A percentile compares a stretch with the other conserved stretches of the same genome.
These are phyloP conservation scores for Melanogaster broomeanus DNA, from an alignment of 768 basidiomycete genomes.

Conservation along the genomic window DNA sequence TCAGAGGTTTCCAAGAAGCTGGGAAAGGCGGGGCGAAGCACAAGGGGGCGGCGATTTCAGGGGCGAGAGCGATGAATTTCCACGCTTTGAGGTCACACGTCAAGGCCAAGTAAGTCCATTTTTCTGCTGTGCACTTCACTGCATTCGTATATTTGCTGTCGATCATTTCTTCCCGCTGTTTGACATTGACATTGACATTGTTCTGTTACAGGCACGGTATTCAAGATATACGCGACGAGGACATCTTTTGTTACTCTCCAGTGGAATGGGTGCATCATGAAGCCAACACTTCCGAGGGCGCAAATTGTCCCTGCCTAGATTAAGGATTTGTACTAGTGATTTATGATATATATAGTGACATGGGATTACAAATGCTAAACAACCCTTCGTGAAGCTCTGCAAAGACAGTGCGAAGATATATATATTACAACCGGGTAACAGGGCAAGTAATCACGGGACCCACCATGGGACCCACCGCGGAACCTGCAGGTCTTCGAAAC, in stretches of 20 bases:
- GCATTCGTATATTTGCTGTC: not conserved
- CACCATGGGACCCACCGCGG: too few species aligned
- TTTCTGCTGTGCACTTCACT: not conserved
- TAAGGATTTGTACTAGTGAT: too few species aligned
- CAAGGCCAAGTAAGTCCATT: conserved; percentile 54
- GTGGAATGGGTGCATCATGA: not conserved
- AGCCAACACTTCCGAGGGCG: not conserved
- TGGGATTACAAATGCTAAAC: too few species aligned
- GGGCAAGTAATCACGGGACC: not conserved
- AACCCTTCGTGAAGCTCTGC: too few species aligned
- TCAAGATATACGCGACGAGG: conserved; percentile 51
- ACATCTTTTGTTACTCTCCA: conserved; percentile 38
- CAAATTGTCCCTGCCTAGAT: too few species aligned
- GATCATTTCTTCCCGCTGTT: not conserved
- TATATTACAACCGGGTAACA: not conserved
- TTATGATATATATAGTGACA: too few species aligned
- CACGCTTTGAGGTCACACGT: conserved; percentile 63
- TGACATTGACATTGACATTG: conserved; percentile 3
- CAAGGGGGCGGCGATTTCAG: conserved; percentile 4
- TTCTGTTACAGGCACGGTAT: conserved; percentile 48
- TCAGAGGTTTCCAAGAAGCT: not conserved
- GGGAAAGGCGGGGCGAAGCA: conserved; percentile 1
- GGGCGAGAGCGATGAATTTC: conserved; percentile 42
- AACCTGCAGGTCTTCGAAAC: too few species aligned
- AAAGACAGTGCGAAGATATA: too few species aligned